Evolutionary conservation across 2,329 filamentous ascomycete species (phyloP).

Genomic region (Cryoendolithus antarcticus): DNA sequence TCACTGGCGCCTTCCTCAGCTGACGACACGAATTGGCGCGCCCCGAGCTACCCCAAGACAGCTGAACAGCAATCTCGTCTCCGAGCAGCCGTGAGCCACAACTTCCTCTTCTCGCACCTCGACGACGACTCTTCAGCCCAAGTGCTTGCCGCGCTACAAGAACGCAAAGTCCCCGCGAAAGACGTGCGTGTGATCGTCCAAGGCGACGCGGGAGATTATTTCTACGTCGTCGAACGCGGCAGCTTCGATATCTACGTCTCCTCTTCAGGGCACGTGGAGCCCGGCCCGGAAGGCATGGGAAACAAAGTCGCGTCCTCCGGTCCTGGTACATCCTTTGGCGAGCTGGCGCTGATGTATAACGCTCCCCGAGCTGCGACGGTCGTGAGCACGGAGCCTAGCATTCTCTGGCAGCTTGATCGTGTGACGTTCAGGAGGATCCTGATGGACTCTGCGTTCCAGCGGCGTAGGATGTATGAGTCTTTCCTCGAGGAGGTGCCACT

Average conservation of each 20-base stretch:
- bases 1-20: constrained; percentile 82
- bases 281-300: constrained; percentile 72
- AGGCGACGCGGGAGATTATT: constrained; percentile 91
- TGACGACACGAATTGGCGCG: constrained; percentile 77
- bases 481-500: constrained; percentile 92
- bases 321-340: constrained; percentile 86
- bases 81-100: constrained; percentile 68
- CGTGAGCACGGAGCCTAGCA: constrained; percentile 68
- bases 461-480: constrained; percentile 90
- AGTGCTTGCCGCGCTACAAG: constrained; percentile 79
- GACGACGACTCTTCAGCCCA: constrained; percentile 86
- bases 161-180: constrained; percentile 90
- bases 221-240: constrained; percentile 91
- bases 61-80: constrained; percentile 69
- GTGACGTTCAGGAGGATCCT: constrained; percentile 94
- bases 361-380: constrained; percentile 91
- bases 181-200: constrained; percentile 86
- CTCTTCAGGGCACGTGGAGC: constrained; percentile 58
- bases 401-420: constrained; percentile 87
- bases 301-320: constrained; percentile 69
- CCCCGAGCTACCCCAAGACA: constrained; percentile 74
- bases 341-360: constrained; percentile 97
- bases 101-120: constrained; percentile 88
- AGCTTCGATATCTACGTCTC: constrained; percentile 88
- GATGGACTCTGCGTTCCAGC: constrained; percentile 95